These are phyloP conservation scores for Catharanthus roseus DNA, from an alignment of 257 asterid genomes.

Conservation along the genomic window DNA sequence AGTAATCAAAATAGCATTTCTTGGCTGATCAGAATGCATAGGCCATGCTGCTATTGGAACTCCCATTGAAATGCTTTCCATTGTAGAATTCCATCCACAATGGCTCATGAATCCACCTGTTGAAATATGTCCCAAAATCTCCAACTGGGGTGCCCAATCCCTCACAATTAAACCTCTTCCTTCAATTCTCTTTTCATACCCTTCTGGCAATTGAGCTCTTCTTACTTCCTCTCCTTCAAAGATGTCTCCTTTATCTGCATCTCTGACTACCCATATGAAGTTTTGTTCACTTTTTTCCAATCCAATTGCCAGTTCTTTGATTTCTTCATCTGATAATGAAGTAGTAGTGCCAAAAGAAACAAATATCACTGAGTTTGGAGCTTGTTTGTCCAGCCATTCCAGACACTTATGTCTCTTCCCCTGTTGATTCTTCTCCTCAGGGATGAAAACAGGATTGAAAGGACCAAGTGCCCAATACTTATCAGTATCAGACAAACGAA, in stretches of 20 bases:
- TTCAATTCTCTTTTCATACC: slow-evolving; percentile 16
- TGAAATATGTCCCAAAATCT: slow-evolving; percentile 16
- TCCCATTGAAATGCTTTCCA: slow-evolving; percentile 26
- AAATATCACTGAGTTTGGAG: slow-evolving; percentile 21
- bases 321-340: slow-evolving; percentile 19
- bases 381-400: slow-evolving; percentile 28
- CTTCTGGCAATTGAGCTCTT: slow-evolving; percentile 18
- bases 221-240: slow-evolving; percentile 22
- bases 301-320: slow-evolving; percentile 22
- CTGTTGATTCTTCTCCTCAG: slow-evolving; percentile 4
- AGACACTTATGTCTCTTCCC: slow-evolving; percentile 3
- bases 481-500: not conserved
- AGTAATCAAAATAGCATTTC: slow-evolving; percentile 14
- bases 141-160: slow-evolving; percentile 29
- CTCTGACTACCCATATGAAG: slow-evolving; percentile 28
- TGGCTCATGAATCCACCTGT: slow-evolving; percentile 28
- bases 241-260: slow-evolving; percentile 26
- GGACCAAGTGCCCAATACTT: slow-evolving; percentile 39
- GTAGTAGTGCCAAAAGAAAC: slow-evolving; percentile 28
- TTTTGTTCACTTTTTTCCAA: slow-evolving; percentile 21
- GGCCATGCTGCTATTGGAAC: slow-evolving; percentile 33
- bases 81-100: slow-evolving; percentile 27
- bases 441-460: slow-evolving; percentile 17
- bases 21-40: slow-evolving; percentile 25
- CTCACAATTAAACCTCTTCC: slow-evolving; percentile 20